phyloP scores from a whole-genome alignment of 805 yeast species.

The Clavispora fructus region DNA sequence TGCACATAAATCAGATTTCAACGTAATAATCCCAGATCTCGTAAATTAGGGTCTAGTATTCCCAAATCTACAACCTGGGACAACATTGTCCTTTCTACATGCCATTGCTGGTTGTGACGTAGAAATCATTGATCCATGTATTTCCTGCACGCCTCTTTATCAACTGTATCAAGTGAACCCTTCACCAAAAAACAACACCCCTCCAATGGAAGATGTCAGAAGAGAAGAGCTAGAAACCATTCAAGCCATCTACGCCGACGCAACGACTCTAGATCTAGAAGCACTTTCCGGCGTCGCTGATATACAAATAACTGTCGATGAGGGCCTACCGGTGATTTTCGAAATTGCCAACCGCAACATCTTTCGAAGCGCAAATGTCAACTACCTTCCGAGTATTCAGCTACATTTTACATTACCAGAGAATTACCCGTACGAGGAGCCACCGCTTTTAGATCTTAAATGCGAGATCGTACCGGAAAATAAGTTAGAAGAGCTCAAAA shows the following conservation, averaged over 20 bases:
- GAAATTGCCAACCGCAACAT: background rate
- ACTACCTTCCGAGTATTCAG: slow-evolving; percentile 26
- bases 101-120: no score
- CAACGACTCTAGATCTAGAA: slow-evolving; percentile 5
- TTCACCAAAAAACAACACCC: background rate
- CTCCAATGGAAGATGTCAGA: slow-evolving; percentile 12
- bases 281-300: background rate
- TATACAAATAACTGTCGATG: slow-evolving; percentile 8
- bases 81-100: no score
- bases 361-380: slow-evolving; percentile 6
- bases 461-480: slow-evolving; percentile 25
- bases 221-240: slow-evolving; percentile 39
- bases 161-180: no score
- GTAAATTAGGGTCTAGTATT: no score
- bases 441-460: slow-evolving; percentile 22
- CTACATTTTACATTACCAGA: slow-evolving; percentile 27
- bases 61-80: no score
- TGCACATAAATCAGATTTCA: background rate
- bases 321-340: slow-evolving; percentile 11
- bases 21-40: no score
- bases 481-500: slow-evolving; percentile 10
- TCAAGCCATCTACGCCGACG: slow-evolving; percentile 38
- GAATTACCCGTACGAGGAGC: slow-evolving; percentile 27
- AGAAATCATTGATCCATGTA: no score
- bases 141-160: no score